Evolutionary conservation across 345 rosid species (phyloP).

Genomic region (Sonneratia alba): DNA sequence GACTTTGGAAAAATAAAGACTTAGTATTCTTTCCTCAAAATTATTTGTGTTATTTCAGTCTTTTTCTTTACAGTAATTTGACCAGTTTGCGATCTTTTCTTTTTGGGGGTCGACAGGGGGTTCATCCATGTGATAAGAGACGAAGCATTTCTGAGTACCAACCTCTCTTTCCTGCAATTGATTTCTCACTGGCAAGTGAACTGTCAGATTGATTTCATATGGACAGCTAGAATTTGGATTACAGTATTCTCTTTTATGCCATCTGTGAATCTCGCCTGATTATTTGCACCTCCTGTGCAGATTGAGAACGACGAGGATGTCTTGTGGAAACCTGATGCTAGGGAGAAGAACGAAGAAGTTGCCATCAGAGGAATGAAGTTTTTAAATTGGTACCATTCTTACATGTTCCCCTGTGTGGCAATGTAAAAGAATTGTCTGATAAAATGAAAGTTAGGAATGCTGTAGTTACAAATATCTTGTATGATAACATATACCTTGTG

Average conservation of each 20-base stretch:
- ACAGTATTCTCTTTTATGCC: not conserved
- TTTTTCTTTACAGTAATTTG: not conserved
- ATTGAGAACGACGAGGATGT: conserved; percentile 62
- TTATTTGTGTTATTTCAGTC: not conserved
- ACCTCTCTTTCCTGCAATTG: conserved; percentile 51
- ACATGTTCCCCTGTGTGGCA: not conserved
- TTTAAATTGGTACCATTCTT: conserved; percentile 34
- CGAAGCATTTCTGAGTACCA: conserved; percentile 42
- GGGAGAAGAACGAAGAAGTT: conserved; percentile 47
- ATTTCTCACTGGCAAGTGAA: conserved; percentile 52
- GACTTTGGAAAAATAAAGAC: not conserved
- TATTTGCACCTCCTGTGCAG: conserved; percentile 16
- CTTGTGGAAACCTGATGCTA: conserved; percentile 38
- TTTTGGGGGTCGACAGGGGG: conserved; percentile 32
- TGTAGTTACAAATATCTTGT: not conserved
- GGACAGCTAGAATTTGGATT: not conserved
- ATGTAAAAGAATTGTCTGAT: not conserved
- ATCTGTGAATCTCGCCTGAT: not conserved
- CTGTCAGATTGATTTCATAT: not conserved
- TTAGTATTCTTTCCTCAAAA: not conserved
- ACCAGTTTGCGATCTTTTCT: not conserved
- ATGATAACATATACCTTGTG: not conserved
- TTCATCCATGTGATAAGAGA: conserved; percentile 70
- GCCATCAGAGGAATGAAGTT: conserved; percentile 51
- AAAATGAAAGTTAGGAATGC: not conserved